Percentiles rank a stretch among this genome's conserved stretches.
phyloP scores from a whole-genome alignment of 2,329 filamentous ascomycete genomes.

The Incumbomyces lentus region DNA sequence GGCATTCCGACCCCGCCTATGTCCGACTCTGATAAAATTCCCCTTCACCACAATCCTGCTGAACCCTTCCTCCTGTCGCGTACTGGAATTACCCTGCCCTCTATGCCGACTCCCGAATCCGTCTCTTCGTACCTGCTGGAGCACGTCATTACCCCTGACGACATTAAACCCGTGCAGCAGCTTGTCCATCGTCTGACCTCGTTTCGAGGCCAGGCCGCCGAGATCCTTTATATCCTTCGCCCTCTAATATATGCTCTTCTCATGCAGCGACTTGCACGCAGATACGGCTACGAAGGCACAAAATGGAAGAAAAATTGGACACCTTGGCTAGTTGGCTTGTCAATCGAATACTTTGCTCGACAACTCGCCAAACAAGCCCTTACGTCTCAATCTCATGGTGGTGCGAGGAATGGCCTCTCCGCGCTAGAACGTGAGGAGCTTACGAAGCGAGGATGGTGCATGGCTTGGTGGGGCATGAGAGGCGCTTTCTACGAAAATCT shows the following conservation, averaged over 20 bases:
- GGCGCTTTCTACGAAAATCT: conserved; percentile 95
- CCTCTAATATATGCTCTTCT: conserved; percentile 79
- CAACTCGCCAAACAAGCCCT: conserved; percentile 65
- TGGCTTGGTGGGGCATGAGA: conserved; percentile 93
- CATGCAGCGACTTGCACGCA: conserved; percentile 46
- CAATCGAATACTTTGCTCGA: conserved; percentile 77
- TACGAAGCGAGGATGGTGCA: conserved; percentile 74
- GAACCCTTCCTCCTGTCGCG: conserved; percentile 86
- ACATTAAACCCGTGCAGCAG: conserved; percentile 83
- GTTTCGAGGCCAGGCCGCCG: conserved; percentile 70
- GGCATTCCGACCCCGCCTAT: conserved; percentile 20
- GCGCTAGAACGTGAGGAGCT: conserved; percentile 83
- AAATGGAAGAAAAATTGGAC: conserved; percentile 72
- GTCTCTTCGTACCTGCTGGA: conserved; percentile 79
- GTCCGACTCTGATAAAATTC: conserved; percentile 16
- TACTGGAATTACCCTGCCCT: conserved; percentile 75
- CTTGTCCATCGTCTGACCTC: conserved; percentile 63
- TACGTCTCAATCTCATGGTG: conserved; percentile 53
- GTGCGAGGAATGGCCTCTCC: conserved; percentile 61
- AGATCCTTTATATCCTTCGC: conserved; percentile 82
- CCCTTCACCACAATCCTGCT: conserved; percentile 30
- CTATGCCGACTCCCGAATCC: conserved; percentile 67
- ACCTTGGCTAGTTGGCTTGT: conserved; percentile 80
- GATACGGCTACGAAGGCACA: conserved; percentile 39
- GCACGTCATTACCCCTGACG: conserved; percentile 87